Evolutionary conservation across 192 early-diverging fungal species (phyloP), one percentile per base, ranked within the genome.

Genomic region (Entomortierella lignicola): DNA sequence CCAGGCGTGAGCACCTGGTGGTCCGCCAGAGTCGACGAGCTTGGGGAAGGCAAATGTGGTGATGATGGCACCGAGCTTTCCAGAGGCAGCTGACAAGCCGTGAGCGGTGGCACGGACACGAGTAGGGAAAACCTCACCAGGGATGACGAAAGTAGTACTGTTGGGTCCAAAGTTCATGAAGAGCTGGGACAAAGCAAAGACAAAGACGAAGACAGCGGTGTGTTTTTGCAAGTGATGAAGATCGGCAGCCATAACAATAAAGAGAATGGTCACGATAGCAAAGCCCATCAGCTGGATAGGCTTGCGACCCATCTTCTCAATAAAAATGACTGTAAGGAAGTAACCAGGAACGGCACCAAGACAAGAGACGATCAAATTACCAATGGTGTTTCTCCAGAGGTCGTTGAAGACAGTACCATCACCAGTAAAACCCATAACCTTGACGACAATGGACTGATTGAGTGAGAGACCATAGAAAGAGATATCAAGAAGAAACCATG

Each of bases 201-300:
- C 48, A 73, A 65, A 66, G 53, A 88, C 83, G 59, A 88, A 94
- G 21, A 84, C 83, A 20, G 82, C 81, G 0, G 80, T 66, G 0
- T 89, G 90, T 34, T 64, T 82, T 64, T 85, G 81, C 51, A 92
- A 71, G 57, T 82, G 51, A 57, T 91, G 67, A 82, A 93, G 92
- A 56, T 68, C 91, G 58, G 91, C 90, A 51, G 91, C 90, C 34
- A 94, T 66, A 47, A 95, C 73, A 30, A 89, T 68, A 71, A 96
- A 95, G 65, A 95, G 80, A 29, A 96, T 77, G 32, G 92, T 91
- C 39, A 93, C 79, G 44, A 71, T 51, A 42, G 25, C 85, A 80
- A 97, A 99, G 60, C 97, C 97, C 77, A 92, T 85, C 66, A 95
- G 90, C 83, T 98, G 96, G 69, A 99, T 99, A n/a, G 75, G 80